A percentile compares a stretch with the other conserved stretches of the same genome.
phyloP scores from a whole-genome alignment of 2,329 filamentous ascomycete species.

The Colletotrichum simmondsii region DNA sequence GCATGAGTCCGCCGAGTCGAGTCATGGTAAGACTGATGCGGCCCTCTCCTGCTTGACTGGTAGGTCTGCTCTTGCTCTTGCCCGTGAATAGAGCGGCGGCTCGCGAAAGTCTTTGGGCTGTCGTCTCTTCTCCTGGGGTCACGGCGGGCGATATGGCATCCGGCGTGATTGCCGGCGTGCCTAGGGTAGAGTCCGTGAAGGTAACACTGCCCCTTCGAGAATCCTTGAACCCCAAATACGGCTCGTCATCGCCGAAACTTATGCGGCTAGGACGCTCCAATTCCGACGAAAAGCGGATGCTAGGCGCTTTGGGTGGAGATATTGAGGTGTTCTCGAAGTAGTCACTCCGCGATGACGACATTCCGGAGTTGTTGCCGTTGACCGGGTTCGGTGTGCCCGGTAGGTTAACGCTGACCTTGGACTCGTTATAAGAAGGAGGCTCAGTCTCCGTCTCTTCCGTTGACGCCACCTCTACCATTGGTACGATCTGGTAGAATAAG shows the following conservation, averaged over 20 bases:
- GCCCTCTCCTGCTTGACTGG: conserved; percentile 68
- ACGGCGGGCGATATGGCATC: conserved; percentile 49
- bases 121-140: conserved; percentile 62
- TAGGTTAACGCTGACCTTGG: conserved; percentile 53
- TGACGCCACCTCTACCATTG: conserved; percentile 77
- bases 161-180: conserved; percentile 50
- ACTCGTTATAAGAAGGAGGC: conserved; percentile 70
- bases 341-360: conserved; percentile 49
- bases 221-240: conserved; percentile 46
- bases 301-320: conserved; percentile 53
- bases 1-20: conserved; percentile 63
- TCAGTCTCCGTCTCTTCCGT: conserved; percentile 58
- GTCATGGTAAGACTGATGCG: conserved; percentile 68
- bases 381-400: conserved; percentile 43
- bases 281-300: conserved; percentile 67
- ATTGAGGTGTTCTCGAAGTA: conserved; percentile 56
- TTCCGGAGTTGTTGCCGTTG: conserved; percentile 37
- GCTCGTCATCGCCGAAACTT: conserved; percentile 55
- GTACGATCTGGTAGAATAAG: conserved; percentile 93
- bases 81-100: conserved; percentile 66
- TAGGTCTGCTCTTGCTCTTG: conserved; percentile 63
- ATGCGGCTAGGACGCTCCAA: conserved; percentile 59
- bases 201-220: conserved; percentile 64
- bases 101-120: conserved; percentile 65
- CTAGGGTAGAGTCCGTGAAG: conserved; percentile 56